Evolutionary conservation across 1,284 basidiomycete genomes (phyloP).

Genomic region (Anthracocystis panici-leucophaei): DNA sequence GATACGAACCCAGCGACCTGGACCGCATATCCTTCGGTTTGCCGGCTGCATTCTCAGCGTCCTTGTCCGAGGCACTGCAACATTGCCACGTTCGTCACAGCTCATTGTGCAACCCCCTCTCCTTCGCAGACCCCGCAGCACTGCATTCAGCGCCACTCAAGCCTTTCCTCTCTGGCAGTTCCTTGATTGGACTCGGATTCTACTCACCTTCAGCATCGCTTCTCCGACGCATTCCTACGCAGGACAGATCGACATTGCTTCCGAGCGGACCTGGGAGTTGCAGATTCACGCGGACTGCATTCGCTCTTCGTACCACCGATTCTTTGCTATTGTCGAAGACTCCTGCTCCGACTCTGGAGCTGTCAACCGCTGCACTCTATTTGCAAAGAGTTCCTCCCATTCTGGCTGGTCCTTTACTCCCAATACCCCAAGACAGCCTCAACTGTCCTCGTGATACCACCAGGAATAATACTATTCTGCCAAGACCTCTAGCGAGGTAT

Average conservation of each 20-base stretch:
- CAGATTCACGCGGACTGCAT: constrained; percentile 15
- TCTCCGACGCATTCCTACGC: constrained; percentile 22
- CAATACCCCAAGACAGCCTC: constrained; percentile 15
- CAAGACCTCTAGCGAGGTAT: constrained; percentile 35
- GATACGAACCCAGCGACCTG: constrained; percentile 17
- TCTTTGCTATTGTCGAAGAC: constrained; percentile 1
- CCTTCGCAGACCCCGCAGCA: constrained; percentile 18
- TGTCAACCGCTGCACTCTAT: not conserved
- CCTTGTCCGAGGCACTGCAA: constrained; percentile 27
- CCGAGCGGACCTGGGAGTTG: constrained; percentile 40
- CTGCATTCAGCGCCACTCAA: not conserved
- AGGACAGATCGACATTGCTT: constrained; percentile 47
- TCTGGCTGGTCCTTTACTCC: not conserved
- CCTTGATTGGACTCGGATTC: too few relatives aligned
- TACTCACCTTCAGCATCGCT: constrained; percentile 7
- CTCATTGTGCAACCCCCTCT: not conserved
- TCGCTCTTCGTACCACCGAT: not conserved
- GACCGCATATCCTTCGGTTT: constrained; percentile 24
- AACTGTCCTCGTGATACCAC: constrained; percentile 25
- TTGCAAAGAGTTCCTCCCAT: too few relatives aligned
- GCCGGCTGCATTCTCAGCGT: constrained; percentile 26
- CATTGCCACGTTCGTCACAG: constrained; percentile 3
- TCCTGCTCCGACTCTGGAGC: not conserved
- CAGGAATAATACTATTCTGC: constrained; percentile 10
- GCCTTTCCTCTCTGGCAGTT: not conserved